Percentiles rank a stretch among this genome's conserved stretches.
Conservation (phyloP, 2,329 filamentous ascomycete genomes). For the Colletotrichum shisoi region DNA sequence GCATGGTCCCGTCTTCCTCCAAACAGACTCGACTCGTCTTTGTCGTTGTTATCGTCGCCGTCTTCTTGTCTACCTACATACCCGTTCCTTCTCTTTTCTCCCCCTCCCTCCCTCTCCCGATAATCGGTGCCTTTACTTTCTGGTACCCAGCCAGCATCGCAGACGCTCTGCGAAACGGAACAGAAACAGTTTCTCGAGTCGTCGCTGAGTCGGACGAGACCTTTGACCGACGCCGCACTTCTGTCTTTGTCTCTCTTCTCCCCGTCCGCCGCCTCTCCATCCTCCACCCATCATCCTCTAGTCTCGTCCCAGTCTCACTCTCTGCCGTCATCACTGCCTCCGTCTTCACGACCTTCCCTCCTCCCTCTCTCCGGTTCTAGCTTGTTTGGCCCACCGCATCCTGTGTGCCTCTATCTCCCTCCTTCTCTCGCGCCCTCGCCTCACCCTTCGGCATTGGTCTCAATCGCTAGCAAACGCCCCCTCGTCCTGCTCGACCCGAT, state of each 20-base stretch:
- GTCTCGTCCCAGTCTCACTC: constrained; percentile 19
- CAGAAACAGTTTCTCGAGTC: constrained; percentile 30
- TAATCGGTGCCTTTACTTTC: background rate
- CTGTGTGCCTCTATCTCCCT: background rate
- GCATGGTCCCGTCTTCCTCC: constrained; percentile 25
- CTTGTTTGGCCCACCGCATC: constrained; percentile 22
- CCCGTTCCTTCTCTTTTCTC: background rate
- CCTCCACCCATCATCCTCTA: background rate
- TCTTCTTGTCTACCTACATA: too few species aligned
- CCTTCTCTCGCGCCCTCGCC: too few species aligned
- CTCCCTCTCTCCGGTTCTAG: background rate
- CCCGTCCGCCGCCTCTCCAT: background rate
- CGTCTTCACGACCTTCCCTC: background rate
- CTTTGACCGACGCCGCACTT: constrained; percentile 25
- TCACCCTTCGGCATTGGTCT: constrained; percentile 14
- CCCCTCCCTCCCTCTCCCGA: background rate
- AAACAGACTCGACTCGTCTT: constrained; percentile 17
- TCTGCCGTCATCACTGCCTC: constrained; percentile 25
- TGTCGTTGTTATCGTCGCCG: background rate
- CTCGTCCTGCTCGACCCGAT: constrained; percentile 5
- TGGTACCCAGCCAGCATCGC: constrained; percentile 7
- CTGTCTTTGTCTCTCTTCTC: constrained; percentile 1
- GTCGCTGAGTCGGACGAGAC: constrained; percentile 14
- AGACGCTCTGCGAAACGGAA: constrained; percentile 32
- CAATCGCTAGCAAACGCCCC: constrained; percentile 8